A percentile compares a stretch with the other conserved stretches of the same genome.
These are phyloP conservation scores for Apostasia shenzhenica DNA, from an alignment of 106 monocot species.

Conservation along the genomic window DNA sequence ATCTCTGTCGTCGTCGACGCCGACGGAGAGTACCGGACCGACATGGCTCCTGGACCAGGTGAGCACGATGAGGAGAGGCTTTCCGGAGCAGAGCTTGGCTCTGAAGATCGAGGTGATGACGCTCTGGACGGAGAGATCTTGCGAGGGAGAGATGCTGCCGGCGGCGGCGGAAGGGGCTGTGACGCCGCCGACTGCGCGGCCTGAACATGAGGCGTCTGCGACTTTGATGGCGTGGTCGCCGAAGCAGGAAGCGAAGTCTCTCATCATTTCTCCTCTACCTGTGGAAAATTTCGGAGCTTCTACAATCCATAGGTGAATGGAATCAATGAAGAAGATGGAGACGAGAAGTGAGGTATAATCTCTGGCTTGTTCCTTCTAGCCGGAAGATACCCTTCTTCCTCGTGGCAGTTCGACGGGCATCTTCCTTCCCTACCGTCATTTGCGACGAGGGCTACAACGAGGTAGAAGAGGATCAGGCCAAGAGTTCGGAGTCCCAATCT, in stretches of 20 bases:
- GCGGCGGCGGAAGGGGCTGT: not conserved
- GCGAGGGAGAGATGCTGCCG: not conserved
- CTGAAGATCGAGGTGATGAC: slow-evolving; percentile 50
- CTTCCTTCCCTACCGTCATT: too few species aligned
- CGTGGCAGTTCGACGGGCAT: too few species aligned
- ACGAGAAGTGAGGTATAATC: too few species aligned
- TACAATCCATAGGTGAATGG: too few species aligned
- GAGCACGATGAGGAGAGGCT: slow-evolving; percentile 40
- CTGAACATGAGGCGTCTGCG: slow-evolving; percentile 27
- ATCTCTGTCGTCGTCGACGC: slow-evolving; percentile 28
- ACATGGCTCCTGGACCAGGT: slow-evolving; percentile 47
- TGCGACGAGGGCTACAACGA: too few species aligned
- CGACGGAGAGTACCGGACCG: slow-evolving; percentile 42
- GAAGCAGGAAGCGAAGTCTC: slow-evolving; percentile 47
- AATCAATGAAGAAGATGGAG: too few species aligned
- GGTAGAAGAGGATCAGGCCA: too few species aligned
- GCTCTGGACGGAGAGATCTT: slow-evolving; percentile 4
- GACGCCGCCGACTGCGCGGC: slow-evolving; percentile 11
- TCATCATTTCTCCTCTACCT: slow-evolving; percentile 14
- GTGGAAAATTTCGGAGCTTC: too few species aligned
- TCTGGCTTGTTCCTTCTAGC: too few species aligned
- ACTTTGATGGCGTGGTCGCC: slow-evolving; percentile 46
- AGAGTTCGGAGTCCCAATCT: too few species aligned
- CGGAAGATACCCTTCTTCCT: too few species aligned
- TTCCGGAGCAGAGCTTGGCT: slow-evolving; percentile 24